Percentiles rank a stretch among this genome's conserved stretches.
Conservation (phyloP, 768 basidiomycete species). For the Pleurotus citrinopileatus region DNA sequence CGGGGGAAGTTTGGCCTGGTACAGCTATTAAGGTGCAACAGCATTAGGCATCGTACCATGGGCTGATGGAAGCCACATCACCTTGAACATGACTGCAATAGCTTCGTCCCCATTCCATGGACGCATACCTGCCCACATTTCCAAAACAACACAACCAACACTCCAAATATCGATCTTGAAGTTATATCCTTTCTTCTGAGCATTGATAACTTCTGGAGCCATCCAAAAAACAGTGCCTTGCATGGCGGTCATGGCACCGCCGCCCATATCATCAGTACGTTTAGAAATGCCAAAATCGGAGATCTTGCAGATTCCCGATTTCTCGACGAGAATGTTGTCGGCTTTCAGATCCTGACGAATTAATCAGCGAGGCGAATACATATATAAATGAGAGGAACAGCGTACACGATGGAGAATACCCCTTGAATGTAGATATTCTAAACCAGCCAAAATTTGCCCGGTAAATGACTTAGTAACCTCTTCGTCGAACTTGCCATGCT, state of each 20-base stretch:
- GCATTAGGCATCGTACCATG: background rate
- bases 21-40: constrained; percentile 50
- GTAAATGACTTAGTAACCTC: constrained; percentile 92
- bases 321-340: constrained; percentile 96
- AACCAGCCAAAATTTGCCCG: constrained; percentile 83
- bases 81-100: constrained; percentile 94
- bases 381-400: constrained; percentile 8
- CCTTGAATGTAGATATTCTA: constrained; percentile 90
- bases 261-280: constrained; percentile 81
- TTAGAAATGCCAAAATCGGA: constrained; percentile 99
- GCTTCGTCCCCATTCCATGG: constrained; percentile 93
- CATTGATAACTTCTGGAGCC: constrained; percentile 93
- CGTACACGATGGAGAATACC: constrained; percentile 89
- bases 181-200: constrained; percentile 88
- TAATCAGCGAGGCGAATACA: constrained; percentile 6
- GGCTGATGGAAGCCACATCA: constrained; percentile 24
- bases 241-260: constrained; percentile 89
- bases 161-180: constrained; percentile 99
- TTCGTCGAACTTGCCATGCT: constrained; percentile 91
- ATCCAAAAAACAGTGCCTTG: constrained; percentile 99
- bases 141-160: constrained; percentile 95
- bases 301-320: constrained; percentile 91
- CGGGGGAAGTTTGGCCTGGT: constrained; percentile 80
- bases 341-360: constrained; percentile 84
- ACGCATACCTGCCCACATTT: constrained; percentile 97